A percentile compares a stretch with the other conserved stretches of the same genome.
These are phyloP conservation scores for Microsporum audouinii DNA, from an alignment of 2,329 filamentous ascomycete genomes.

Conservation along the genomic window DNA sequence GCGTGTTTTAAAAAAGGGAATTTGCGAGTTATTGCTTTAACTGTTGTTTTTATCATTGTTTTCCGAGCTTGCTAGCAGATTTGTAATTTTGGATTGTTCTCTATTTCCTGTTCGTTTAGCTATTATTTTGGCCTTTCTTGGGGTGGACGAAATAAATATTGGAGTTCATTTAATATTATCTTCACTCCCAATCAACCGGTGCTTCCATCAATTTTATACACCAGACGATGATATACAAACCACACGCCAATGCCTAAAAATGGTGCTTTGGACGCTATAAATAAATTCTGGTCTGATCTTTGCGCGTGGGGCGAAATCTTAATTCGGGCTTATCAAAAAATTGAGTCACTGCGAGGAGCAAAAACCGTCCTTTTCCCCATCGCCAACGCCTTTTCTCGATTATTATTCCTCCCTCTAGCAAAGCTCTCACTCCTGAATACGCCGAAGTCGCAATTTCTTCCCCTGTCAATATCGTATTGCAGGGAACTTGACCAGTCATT, in stretches of 20 bases:
- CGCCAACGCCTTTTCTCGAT: background rate
- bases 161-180: background rate
- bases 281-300: background rate
- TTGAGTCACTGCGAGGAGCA: background rate
- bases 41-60: slow-evolving; percentile 1
- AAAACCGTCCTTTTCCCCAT: background rate
- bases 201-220: background rate
- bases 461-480: background rate
- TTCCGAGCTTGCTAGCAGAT: slow-evolving; percentile 1
- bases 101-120: background rate
- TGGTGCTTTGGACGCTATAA: background rate
- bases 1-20: slow-evolving; percentile 5
- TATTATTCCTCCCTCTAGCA: background rate
- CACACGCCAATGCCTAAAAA: no score
- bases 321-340: background rate
- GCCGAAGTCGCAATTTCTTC: background rate
- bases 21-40: background rate
- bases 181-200: background rate
- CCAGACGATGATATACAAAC: no score
- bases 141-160: background rate
- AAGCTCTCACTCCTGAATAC: background rate
- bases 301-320: background rate
- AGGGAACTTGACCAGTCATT: background rate
- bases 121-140: background rate
- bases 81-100: background rate